Base-by-base conservation (phyloP, 306 rosid species). In the Psophocarpus tetragonolobus region DNA sequence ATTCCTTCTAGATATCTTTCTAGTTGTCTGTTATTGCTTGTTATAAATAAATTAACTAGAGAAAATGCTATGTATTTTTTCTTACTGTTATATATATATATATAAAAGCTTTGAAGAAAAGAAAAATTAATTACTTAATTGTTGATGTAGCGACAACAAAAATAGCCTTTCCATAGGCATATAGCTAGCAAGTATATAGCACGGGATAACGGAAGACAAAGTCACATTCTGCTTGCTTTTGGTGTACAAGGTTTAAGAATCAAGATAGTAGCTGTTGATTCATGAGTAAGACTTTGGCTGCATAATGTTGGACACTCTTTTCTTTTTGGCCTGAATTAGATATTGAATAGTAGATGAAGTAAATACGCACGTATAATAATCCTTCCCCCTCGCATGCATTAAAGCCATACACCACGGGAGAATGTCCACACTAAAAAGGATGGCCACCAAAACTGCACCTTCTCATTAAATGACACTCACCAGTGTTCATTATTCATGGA, bases 281-380 rank as follows among this genome's bases (percentile, higher is more conserved):
- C 51, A 14, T 47, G 91, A 78, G 35, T 78, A 68, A 33, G 87
- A 78, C 82, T 8, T 53, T 32, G 85, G 82, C 56, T 36, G 76
- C 75, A 66, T 36, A 71, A 67, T 76, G 86, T 67, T 84, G 8
- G 89, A 85, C 85, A 33, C 63, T 67, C 27, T 42, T 75, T 67
- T 51, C 56, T 58, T 65, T 69, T 33, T 48, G 57, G 67, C 72
- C 81, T 64, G 57, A 68, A 38, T 81, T 71, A 48, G 86, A 79
- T 71, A 81, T 79, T 88, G 85, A 85, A 78, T 81, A 79, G 64
- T 48, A 81, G 77, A 81, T 54, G 57, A 64, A 68, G 77, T 61
- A 14, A n/a, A 74, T 85, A 78, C 87, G 82, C 86, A 47, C 74
- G n/a, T n/a, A 65, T 11, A 20, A 24, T 14, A 63, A 58, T 33